Evolutionary conservation across 768 basidiomycete genomes (phyloP), one percentile per base, ranked within the genome.

Genomic region (Collybiopsis confluens): DNA sequence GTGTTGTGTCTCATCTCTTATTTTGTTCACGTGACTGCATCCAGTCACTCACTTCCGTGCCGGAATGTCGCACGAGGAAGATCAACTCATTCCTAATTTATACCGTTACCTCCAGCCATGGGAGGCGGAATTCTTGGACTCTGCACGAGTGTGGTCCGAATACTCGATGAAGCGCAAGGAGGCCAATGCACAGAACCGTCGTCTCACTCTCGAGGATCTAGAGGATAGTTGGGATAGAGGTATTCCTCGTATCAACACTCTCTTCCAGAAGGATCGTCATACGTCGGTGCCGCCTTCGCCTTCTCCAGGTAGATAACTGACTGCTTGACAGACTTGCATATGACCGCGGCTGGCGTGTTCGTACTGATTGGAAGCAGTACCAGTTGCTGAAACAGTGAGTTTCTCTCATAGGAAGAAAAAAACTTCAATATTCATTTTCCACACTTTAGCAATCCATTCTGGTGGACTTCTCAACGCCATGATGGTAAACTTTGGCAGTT

Each of bases 151-250:
- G 37, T 99, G 97, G 97, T 92, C 88, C 0, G 97, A 99, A 69
- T 99, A 99, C 68, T 95, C 96, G 0, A 91, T 98, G 93, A 99
- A 98, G 78, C 77, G 97, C 61, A 98, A 98, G 69, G 97, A 99
- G 66, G 97, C 97, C n/a, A 97, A 94, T 59, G 96, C 97, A 1
- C 93, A 97, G 67, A 98, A 98, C 71, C 88, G 96, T 53, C 87
- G 97, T 15, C 78, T 99, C 52, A 99, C 97, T 1, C 77, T 99
- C 18, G 97, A 99, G 68, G 97, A 98, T 77, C 79, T 98, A 24
- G 97, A 98, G 68, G 95, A 99, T 65, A 92, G 89, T 62, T 98
- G 96, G 96, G 96, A 98, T 71, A 88, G 95, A 59, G 94, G 95
- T 72, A 97, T 98, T 65, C 95, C 95, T 51, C 86, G 97, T 62